A percentile compares a stretch with the other conserved stretches of the same genome.
These are phyloP conservation scores for Candida dubliniensis DNA, from an alignment of 1,139 yeast species.

Conservation along the genomic window DNA sequence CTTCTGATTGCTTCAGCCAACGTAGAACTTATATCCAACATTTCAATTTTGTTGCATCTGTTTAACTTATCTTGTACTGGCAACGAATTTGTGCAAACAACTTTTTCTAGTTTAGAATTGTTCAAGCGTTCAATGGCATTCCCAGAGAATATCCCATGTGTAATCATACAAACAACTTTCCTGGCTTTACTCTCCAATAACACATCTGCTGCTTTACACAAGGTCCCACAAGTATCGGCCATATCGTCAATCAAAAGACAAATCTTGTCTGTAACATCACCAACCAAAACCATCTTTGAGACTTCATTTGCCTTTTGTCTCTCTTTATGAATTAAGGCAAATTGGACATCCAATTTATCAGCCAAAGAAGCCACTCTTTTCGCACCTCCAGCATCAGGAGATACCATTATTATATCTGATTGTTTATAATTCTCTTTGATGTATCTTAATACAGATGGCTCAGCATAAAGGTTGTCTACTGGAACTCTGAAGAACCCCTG, in stretches of 20 bases:
- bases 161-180: conserved; percentile 89
- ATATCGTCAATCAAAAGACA: conserved; percentile 94
- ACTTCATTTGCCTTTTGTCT: conserved; percentile 95
- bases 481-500: conserved; percentile 97
- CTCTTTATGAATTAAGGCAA: conserved; percentile 96
- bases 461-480: conserved; percentile 94
- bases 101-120: conserved; percentile 70
- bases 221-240: conserved; percentile 98
- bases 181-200: conserved; percentile 78
- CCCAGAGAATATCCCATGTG: conserved; percentile 92
- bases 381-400: conserved; percentile 99
- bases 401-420: conserved; percentile 77
- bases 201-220: conserved; percentile 94
- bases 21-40: conserved; percentile 84
- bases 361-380: conserved; percentile 96
- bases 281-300: conserved; percentile 92
- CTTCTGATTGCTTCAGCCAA: conserved; percentile 97
- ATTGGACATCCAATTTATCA: conserved; percentile 86
- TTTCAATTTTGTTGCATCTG: conserved; percentile 72
- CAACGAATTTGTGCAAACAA: conserved; percentile 92
- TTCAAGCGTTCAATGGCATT: conserved; percentile 84
- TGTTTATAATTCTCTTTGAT: conserved; percentile 69
- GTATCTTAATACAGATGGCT: conserved; percentile 88
- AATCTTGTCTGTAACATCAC: conserved; percentile 85
- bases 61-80: conserved; percentile 80